These are phyloP conservation scores for Yueomyces sinensis DNA, from an alignment of 805 yeast species.

Conservation along the genomic window DNA sequence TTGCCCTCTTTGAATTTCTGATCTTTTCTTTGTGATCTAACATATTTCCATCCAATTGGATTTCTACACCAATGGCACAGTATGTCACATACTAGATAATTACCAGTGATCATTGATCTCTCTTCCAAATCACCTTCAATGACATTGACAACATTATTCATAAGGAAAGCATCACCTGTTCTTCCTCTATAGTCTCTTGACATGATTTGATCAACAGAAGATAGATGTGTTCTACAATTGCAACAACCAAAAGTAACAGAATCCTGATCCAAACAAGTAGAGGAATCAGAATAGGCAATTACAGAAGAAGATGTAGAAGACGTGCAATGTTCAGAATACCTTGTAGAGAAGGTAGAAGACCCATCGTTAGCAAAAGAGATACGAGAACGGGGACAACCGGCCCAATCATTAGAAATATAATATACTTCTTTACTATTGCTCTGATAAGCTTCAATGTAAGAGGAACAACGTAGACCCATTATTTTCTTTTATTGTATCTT, in stretches of 20 bases:
- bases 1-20: conserved; percentile 52
- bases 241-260: conserved; percentile 20
- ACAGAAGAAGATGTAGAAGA: no score
- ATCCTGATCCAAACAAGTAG: no score
- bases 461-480: conserved; percentile 19
- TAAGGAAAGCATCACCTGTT: conserved; percentile 45
- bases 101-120: conserved; percentile 47
- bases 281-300: no score
- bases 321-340: no score
- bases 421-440: no score
- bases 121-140: conserved; percentile 25
- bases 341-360: no score
- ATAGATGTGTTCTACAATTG: conserved; percentile 20
- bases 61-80: conserved; percentile 40
- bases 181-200: conserved; percentile 38
- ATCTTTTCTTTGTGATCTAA: conserved; percentile 30
- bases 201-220: conserved; percentile 20
- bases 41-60: conserved; percentile 52
- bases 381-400: no score
- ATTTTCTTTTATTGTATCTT: no score
- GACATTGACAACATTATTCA: conserved; percentile 36
- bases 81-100: conserved; percentile 42
- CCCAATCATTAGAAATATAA: no score
- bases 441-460: conserved; percentile 14
- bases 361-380: neutral